A percentile compares a stretch with the other conserved stretches of the same genome.
Evolutionary conservation across 208 protist genomes (phyloP).

Genomic region (Leishmania aethiopica): DNA sequence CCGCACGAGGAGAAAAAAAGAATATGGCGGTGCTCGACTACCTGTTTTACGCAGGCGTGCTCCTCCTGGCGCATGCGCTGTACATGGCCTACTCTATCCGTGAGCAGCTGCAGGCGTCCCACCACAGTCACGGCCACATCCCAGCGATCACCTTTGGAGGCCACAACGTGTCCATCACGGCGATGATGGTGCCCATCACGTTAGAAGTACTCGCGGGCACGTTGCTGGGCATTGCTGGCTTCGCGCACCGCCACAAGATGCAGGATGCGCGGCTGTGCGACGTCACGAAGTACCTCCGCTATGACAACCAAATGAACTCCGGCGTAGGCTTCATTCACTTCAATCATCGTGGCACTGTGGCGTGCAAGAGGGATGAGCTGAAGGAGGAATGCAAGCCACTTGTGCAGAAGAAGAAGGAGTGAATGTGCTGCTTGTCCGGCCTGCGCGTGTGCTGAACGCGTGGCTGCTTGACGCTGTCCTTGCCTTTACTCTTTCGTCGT

Average conservation of each 20-base stretch:
- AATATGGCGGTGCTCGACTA: conserved; percentile 11
- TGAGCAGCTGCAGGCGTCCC: conserved; percentile 67
- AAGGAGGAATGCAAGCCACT: conserved; percentile 39
- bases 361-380: conserved; percentile 32
- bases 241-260: conserved; percentile 47
- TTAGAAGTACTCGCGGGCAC: conserved; percentile 39
- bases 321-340: conserved; percentile 86
- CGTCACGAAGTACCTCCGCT: conserved; percentile 56
- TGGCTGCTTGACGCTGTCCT: not conserved
- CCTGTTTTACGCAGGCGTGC: conserved; percentile 63
- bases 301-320: conserved; percentile 70
- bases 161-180: conserved; percentile 15
- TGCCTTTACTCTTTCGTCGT: not conserved
- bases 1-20: not conserved
- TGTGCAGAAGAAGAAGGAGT: conserved; percentile 49
- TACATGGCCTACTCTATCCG: conserved; percentile 67
- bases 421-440: not conserved
- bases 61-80: conserved; percentile 64
- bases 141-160: conserved; percentile 9
- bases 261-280: conserved; percentile 65
- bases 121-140: conserved; percentile 37
- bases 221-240: conserved; percentile 58
- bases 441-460: not conserved
- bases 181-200: conserved; percentile 37
- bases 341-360: conserved; percentile 77